phyloP scores from a whole-genome alignment of 2,329 filamentous ascomycete genomes.

The Verticillium zaregamsianum region DNA sequence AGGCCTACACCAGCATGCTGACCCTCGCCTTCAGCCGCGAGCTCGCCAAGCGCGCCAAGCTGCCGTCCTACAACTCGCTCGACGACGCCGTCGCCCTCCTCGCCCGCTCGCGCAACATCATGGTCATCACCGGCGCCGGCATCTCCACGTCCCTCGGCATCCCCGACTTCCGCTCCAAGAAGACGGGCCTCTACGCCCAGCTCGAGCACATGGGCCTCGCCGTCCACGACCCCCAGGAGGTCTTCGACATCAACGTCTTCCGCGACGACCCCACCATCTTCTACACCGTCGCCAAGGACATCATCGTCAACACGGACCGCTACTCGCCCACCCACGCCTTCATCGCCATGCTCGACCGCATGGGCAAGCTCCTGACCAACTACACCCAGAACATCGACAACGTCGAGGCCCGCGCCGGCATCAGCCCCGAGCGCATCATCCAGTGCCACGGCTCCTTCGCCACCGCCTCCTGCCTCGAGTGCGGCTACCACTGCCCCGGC shows the following conservation, averaged over 20 bases:
- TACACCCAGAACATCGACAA: slow-evolving; percentile 99
- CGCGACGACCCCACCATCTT: slow-evolving; percentile 83
- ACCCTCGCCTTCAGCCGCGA: slow-evolving; percentile 76
- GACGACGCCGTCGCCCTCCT: slow-evolving; percentile 83
- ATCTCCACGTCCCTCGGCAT: slow-evolving; percentile 97
- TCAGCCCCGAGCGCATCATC: slow-evolving; percentile 75
- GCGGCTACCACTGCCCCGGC: slow-evolving; percentile 68
- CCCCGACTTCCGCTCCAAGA: slow-evolving; percentile 92
- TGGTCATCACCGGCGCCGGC: slow-evolving; percentile 91
- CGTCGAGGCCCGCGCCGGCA: slow-evolving; percentile 82
- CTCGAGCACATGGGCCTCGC: slow-evolving; percentile 75
- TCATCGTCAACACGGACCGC: slow-evolving; percentile 73
- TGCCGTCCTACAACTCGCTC: slow-evolving; percentile 75
- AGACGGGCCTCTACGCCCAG: slow-evolving; percentile 85
- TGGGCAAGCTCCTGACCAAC: slow-evolving; percentile 87
- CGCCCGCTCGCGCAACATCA: slow-evolving; percentile 71
- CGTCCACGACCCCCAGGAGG: slow-evolving; percentile 81
- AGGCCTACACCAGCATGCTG: slow-evolving; percentile 70
- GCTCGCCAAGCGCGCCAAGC: slow-evolving; percentile 74
- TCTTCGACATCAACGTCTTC: slow-evolving; percentile 89
- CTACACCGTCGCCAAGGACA: slow-evolving; percentile 87
- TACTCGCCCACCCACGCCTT: slow-evolving; percentile 94
- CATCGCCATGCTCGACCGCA: slow-evolving; percentile 82
- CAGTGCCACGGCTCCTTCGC: slow-evolving; percentile 98
- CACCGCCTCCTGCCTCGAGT: slow-evolving; percentile 83